phyloP scores from a whole-genome alignment of 805 yeast species.

The Hanseniaspora nectarophila region DNA sequence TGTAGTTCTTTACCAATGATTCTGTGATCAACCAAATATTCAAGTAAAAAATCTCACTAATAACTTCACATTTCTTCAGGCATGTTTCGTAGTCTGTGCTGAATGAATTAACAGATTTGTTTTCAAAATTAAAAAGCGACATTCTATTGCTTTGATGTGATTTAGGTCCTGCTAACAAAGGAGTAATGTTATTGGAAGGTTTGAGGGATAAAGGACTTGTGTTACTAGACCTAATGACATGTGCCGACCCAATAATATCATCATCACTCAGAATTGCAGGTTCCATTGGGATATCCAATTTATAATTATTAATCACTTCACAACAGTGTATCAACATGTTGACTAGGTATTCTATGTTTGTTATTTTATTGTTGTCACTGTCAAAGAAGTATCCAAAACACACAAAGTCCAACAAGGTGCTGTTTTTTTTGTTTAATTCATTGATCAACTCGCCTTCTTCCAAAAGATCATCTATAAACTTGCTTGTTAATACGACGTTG shows the following conservation, averaged over 20 bases:
- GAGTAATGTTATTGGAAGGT: slow-evolving; percentile 6
- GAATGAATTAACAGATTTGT: neutral
- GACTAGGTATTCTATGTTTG: slow-evolving; percentile 26
- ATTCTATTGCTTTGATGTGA: neutral
- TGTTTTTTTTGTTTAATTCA: slow-evolving; percentile 30
- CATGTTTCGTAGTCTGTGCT: slow-evolving; percentile 10
- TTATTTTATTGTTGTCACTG: slow-evolving; percentile 16
- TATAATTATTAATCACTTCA: slow-evolving; percentile 19
- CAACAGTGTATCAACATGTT: slow-evolving; percentile 23
- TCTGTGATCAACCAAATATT: slow-evolving; percentile 90
- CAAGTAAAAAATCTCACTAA: slow-evolving; percentile 71
- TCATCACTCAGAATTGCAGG: neutral
- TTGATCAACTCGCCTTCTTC: slow-evolving; percentile 32
- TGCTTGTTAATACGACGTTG: neutral
- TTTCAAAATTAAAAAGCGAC: neutral
- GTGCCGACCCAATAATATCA: slow-evolving; percentile 5
- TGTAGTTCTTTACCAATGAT: slow-evolving; percentile 63
- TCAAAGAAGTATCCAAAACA: slow-evolving; percentile 34
- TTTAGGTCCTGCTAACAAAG: neutral
- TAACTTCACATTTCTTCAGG: slow-evolving; percentile 23
- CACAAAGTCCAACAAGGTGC: slow-evolving; percentile 36
- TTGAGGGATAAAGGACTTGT: neutral
- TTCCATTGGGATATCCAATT: neutral
- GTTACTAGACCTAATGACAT: neutral
- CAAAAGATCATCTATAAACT: slow-evolving; percentile 30